Base-by-base conservation (phyloP, 306 rosid genomes). In the Hippophae rhamnoides region DNA sequence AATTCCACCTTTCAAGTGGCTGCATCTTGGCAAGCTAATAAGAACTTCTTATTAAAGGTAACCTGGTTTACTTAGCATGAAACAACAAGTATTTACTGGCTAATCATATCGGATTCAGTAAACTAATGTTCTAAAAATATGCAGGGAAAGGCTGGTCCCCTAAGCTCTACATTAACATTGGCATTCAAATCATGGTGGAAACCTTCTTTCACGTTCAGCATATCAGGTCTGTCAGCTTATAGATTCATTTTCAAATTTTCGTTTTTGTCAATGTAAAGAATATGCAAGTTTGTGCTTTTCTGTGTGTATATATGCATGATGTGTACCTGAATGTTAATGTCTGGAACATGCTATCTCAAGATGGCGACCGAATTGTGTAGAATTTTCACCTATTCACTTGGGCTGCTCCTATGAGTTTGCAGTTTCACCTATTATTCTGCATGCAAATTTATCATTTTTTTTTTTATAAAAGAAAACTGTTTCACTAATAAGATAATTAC, bases 121-220 rank as follows among this genome's bases (percentile, higher is more conserved):
- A 56, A 71, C 26, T 60, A 8, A 55, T 56, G 47, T 63, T 58
- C 42, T 63, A 49, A 13, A 23, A 68, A 41, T 69, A 61, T 82
- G 68, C 80, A 92, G 99, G 95, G 84, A 54, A 92, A 92, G 79
- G 72, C 58, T 62, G 96, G 99, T 55, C 88, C 89, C 69, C 79
- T 60, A 47, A 82, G 83, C 77, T 92, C 95, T 47, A 74, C 95
- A 13, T 49, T 77, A 56, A 84, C 85, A 60, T 58, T 80, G 72
- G 96, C 96, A 57, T 85, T 88, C 76, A 92, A 92, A 70, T 86
- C 96, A 54, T 92, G 99, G 99, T 92, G 96, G 99, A 88, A 86
- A 75, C 99, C 99, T 71, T 75, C 99, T 65, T 86, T 92, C 72
- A 86, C 99, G 64, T 78, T 82, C 75, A 83, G 71, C 73, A 60